Conservation (phyloP, 495 filamentous ascomycete species). For the Penicillium arizonense region DNA sequence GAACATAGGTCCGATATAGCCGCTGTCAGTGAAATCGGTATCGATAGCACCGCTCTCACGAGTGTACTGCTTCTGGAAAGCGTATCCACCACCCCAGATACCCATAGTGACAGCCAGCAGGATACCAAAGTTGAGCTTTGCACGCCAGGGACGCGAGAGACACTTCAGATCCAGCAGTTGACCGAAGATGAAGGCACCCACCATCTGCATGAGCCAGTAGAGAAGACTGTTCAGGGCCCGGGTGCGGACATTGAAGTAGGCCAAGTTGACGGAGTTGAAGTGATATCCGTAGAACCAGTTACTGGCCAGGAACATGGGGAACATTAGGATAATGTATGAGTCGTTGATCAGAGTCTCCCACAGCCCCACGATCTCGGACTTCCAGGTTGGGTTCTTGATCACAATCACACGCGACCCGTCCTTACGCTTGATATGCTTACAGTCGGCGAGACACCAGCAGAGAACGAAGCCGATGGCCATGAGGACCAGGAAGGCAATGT, state of each 20-base stretch:
- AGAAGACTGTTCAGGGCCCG: conserved; percentile 79
- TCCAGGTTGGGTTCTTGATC: conserved; percentile 84
- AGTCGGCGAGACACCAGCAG: conserved; percentile 71
- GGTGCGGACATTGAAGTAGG: conserved; percentile 79
- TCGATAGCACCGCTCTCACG: conserved; percentile 47
- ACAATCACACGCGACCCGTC: conserved; percentile 82
- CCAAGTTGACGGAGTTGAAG: conserved; percentile 53
- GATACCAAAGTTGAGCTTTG: conserved; percentile 64
- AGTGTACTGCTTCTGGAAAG: conserved; percentile 65
- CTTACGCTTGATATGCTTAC: conserved; percentile 70
- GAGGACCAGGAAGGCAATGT: conserved; percentile 85
- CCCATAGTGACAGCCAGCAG: conserved; percentile 74
- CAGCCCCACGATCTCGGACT: conserved; percentile 74
- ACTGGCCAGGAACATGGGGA: conserved; percentile 73
- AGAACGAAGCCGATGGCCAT: conserved; percentile 75
- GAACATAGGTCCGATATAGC: conserved; percentile 82
- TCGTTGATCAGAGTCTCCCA: conserved; percentile 69
- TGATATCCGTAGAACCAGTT: conserved; percentile 55
- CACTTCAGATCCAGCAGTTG: conserved; percentile 65
- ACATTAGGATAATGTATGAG: conserved; percentile 79
- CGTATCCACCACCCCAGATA: conserved; percentile 88
- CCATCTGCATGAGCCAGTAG: conserved; percentile 87
- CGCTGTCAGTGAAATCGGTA: conserved; percentile 63
- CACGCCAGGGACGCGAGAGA: conserved; percentile 68
- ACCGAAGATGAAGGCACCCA: conserved; percentile 78